Percentiles rank a stretch among this genome's conserved stretches.
These are phyloP conservation scores for Rhodotorula sp. DNA, from an alignment of 1,284 basidiomycete species.

Conservation along the genomic window DNA sequence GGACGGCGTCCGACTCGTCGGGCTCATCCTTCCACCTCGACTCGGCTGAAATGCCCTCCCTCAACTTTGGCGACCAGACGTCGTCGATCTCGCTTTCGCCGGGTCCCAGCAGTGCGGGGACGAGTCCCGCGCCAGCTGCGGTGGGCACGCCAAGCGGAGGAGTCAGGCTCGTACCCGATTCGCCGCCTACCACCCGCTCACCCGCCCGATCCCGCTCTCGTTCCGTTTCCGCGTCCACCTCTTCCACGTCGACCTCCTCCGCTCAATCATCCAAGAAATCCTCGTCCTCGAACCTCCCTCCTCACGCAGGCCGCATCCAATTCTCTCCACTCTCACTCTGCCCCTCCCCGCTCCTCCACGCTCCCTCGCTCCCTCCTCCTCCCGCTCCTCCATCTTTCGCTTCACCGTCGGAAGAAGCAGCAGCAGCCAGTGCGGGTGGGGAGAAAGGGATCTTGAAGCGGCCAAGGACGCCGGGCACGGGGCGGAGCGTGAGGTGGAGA, in stretches of 20 bases:
- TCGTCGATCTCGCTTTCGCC: slow-evolving; percentile 13
- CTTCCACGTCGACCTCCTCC: neutral
- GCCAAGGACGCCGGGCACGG: slow-evolving; percentile 36
- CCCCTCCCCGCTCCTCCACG: slow-evolving; percentile 32
- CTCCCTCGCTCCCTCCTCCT: slow-evolving; percentile 13
- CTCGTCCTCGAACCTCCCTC: neutral
- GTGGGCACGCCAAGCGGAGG: neutral
- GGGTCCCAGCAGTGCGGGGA: neutral
- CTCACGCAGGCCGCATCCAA: slow-evolving; percentile 16
- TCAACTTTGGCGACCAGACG: slow-evolving; percentile 34
- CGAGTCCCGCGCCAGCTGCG: neutral
- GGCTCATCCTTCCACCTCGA: slow-evolving; percentile 29
- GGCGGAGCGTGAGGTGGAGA: slow-evolving; percentile 32
- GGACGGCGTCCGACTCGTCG: neutral
- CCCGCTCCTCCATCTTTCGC: neutral
- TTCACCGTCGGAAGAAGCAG: neutral
- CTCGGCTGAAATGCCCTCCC: slow-evolving; percentile 16
- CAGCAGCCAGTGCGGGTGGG: neutral
- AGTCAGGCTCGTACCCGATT: slow-evolving; percentile 28
- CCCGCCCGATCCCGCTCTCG: neutral
- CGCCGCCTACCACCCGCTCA: slow-evolving; percentile 10
- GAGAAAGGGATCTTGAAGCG: slow-evolving; percentile 31
- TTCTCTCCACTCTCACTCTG: slow-evolving; percentile 38
- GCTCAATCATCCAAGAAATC: neutral
- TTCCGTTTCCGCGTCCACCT: neutral